phyloP scores from a whole-genome alignment of 1,284 basidiomycete genomes.

The Puccinia polysora region DNA sequence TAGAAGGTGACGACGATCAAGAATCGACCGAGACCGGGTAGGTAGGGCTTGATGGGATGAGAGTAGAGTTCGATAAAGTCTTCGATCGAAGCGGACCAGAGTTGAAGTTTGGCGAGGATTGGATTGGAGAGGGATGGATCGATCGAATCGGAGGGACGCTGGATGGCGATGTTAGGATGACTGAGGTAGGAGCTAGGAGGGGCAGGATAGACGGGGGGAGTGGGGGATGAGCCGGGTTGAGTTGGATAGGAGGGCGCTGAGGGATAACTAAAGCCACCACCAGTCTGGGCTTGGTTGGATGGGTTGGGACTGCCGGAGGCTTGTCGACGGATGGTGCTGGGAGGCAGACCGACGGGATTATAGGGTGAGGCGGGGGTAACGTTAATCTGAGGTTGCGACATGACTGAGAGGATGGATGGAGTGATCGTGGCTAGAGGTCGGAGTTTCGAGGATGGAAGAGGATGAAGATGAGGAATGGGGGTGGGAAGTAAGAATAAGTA shows the following conservation, averaged over 20 bases:
- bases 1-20: slow-evolving; percentile 97
- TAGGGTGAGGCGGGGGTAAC: slow-evolving; percentile 41
- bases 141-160: not conserved
- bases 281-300: not conserved
- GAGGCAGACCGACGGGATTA: not conserved
- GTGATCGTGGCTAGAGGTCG: not conserved
- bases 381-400: slow-evolving; percentile 38
- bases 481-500: not conserved
- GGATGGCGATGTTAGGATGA: slow-evolving; percentile 4
- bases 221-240: slow-evolving; percentile 5
- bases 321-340: slow-evolving; percentile 34
- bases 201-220: not conserved
- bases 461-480: no score
- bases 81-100: slow-evolving; percentile 59
- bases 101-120: slow-evolving; percentile 6
- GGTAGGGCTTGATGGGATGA: slow-evolving; percentile 87
- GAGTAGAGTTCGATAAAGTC: slow-evolving; percentile 87
- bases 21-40: slow-evolving; percentile 92
- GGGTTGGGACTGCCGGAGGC: slow-evolving; percentile 12
- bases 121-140: not conserved
- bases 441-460: no score
- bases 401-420: not conserved
- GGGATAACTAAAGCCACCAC: slow-evolving; percentile 13
- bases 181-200: not conserved
- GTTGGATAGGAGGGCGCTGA: slow-evolving; percentile 17